Percentiles rank a stretch among this genome's conserved stretches.
Conservation (phyloP, 2,329 filamentous ascomycete genomes). For the Beauveria medogensis region DNA sequence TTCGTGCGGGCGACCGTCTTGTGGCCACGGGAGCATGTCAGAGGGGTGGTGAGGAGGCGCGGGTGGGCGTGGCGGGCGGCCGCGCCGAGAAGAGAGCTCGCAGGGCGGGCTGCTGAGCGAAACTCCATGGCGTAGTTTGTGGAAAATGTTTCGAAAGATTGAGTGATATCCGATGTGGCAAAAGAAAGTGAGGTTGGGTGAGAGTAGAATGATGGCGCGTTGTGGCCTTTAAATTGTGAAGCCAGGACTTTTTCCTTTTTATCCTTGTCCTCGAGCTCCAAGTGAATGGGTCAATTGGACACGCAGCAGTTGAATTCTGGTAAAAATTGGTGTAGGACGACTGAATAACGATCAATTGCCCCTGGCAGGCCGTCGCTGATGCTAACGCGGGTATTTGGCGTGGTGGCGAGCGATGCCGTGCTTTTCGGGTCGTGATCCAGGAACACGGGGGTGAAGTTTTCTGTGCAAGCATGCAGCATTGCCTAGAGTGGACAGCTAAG, state of each 20-base stretch:
- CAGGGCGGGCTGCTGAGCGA: conserved; percentile 27
- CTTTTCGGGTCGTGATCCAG: not conserved
- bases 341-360: not conserved
- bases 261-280: conserved; percentile 6
- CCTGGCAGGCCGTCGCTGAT: not conserved
- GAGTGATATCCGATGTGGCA: no score
- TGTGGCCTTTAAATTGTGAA: not conserved
- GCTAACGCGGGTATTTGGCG: not conserved
- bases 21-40: conserved; percentile 32
- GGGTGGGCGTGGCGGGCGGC: conserved; percentile 7
- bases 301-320: not conserved
- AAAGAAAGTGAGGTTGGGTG: no score
- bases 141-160: no score
- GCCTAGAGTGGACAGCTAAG: conserved; percentile 1
- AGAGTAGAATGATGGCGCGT: no score
- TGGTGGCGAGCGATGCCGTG: conserved; percentile 1
- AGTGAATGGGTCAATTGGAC: conserved; percentile 10
- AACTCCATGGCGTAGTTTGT: conserved; percentile 25
- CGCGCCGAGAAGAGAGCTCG: conserved; percentile 23
- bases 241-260: not conserved
- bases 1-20: conserved; percentile 48
- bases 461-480: conserved; percentile 10
- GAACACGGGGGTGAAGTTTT: conserved; percentile 11
- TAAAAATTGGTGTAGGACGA: not conserved
- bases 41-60: conserved; percentile 17